These are phyloP conservation scores for Neonectria punicea DNA, from an alignment of 2,329 filamentous ascomycete species.

Conservation along the genomic window DNA sequence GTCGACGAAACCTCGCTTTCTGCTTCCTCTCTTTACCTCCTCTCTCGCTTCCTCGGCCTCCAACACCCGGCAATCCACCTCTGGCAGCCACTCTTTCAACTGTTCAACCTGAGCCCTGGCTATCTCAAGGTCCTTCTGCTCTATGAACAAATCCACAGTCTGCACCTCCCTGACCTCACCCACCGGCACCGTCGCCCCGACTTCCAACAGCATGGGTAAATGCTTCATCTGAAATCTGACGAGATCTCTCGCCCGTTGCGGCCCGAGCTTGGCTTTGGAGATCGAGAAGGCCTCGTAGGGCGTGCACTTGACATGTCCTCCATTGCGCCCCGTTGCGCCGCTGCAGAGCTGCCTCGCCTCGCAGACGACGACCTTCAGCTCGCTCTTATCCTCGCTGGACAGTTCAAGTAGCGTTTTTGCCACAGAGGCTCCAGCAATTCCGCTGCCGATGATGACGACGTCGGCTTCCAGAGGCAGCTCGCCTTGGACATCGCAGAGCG, in stretches of 20 bases:
- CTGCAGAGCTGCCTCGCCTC: slow-evolving; percentile 61
- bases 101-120: slow-evolving; percentile 47
- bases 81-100: slow-evolving; percentile 52
- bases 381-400: slow-evolving; percentile 7
- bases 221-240: slow-evolving; percentile 58
- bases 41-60: slow-evolving; percentile 47
- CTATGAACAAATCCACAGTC: slow-evolving; percentile 59
- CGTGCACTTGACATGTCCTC: slow-evolving; percentile 60
- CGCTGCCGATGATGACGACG: slow-evolving; percentile 64
- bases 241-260: slow-evolving; percentile 52
- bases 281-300: slow-evolving; percentile 55
- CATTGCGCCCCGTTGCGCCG: slow-evolving; percentile 65
- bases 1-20: background rate
- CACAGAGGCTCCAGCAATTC: slow-evolving; percentile 58
- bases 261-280: slow-evolving; percentile 46
- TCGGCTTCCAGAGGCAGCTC: slow-evolving; percentile 54
- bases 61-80: slow-evolving; percentile 50
- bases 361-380: slow-evolving; percentile 54
- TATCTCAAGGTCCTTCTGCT: slow-evolving; percentile 48
- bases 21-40: slow-evolving; percentile 40
- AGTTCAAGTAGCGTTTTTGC: slow-evolving; percentile 45
- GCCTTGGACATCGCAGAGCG: slow-evolving; percentile 49
- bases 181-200: slow-evolving; percentile 49
- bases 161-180: slow-evolving; percentile 58
- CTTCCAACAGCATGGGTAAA: slow-evolving; percentile 50